Evolutionary conservation across 257 asterid species (phyloP), one percentile per base, ranked within the genome.

Genomic region (Salvia hispanica): DNA sequence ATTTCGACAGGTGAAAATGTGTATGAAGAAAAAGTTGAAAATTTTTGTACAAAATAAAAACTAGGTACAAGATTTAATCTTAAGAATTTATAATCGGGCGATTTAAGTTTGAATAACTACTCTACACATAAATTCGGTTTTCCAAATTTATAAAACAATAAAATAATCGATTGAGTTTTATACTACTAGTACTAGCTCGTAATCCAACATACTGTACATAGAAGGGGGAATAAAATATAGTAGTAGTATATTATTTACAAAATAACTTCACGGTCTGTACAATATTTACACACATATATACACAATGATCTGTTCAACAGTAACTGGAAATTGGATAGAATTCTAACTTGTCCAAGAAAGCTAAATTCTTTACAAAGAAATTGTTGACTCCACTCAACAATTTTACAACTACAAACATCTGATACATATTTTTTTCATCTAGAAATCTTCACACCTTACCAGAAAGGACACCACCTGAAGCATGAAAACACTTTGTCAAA

Each of bases 401-500:
- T 57, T 54, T 28, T 56, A 69, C 59, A 58, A 6, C 62, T 45
- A 4, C 46, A 67, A 52, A 34, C 37, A 50, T 53, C 10, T 5
- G 9, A 6, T 53, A 3, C 58, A 53, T 18, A 18, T 18, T 18
- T 18, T 18, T 18, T 18, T 18, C 21, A 18, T 18, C 21, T 18
- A 1, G 21, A 18, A 18, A 54, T 39, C 15, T 39, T 21, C 53
- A 61, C 67, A 11, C 6, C 62, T 80, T 69, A 94, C 99, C 99
- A 94, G 87, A 94, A 94, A 6, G 99, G 99, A 83, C 99, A 94
- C 99, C 99, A 94, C 90, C 99, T 91, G 84, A 39, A 34, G 37
- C 21, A 18, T 18, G 21, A 11, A 51, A 16, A 58, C 0, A 15
- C 36, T 37, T 57, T 33, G 58, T 77, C 64, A 63, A 66, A 55